Evolutionary conservation across 2,329 filamentous ascomycete species (phyloP), one percentile per base, ranked within the genome.

Genomic region (Tricladium varicosporioides): DNA sequence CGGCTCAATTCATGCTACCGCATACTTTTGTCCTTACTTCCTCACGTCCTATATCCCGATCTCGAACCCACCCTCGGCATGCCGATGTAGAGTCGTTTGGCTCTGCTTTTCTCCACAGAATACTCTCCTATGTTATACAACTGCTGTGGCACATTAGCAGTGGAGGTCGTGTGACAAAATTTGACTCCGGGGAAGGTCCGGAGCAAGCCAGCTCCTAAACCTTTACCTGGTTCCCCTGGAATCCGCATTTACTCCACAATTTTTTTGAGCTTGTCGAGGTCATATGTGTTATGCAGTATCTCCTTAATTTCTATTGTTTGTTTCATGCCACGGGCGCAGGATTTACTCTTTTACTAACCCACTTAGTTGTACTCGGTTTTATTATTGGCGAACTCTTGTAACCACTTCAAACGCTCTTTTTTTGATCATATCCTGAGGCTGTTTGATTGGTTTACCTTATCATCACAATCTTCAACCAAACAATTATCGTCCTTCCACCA

Each of bases 401-500:
- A 48, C 51, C 42, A 43, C 27, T 27, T 51, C 52, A 56, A 60
- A 58, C 55, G 58, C 32, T 54, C 40, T 43, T 22, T 27, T 55
- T 50, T 33, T 51, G 45, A 54, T 52, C 36, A 56, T 18, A 49
- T 27, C 42, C 22, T 57, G n/a, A 31, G 15, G n/a, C 9, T 11
- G 31, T 49, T 47, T 46, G 40, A 59, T 58, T 65, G 43, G 62
- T 19, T 19, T 40, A 49, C 53, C 57, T 59, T 60, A 56, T 44
- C 40, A 44, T 31, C 33, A 14, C n/a, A 57, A 16, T 2, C 47
- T 22, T 60, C 50, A 44, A 57, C 60, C 64, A 63, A 62, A 42
- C 56, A 60, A 60, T 56, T 60, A 19, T 60, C 45, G 48, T 48
- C 36, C 53, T 56, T 44, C 56, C 57, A 32, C 48, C 60, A 54